Evolutionary conservation across 2,329 filamentous ascomycete species (phyloP), one percentile per base, ranked within the genome.

Genomic region (Colletotrichum sojae): DNA sequence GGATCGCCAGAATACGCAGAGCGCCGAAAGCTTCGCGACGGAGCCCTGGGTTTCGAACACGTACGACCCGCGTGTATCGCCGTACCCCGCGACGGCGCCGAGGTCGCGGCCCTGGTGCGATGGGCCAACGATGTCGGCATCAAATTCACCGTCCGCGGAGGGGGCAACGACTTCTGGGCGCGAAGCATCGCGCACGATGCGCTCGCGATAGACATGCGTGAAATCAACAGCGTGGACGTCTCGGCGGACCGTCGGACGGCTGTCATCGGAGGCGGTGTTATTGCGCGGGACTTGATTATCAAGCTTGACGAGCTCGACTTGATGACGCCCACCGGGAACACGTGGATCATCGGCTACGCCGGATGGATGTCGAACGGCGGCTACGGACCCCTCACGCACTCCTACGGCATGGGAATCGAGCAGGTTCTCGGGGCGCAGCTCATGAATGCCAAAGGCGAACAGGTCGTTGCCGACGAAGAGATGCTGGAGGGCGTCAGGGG

Each of bases 301-400:
- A 15, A 12, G 12, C 54, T 63, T n/a, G 40, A 43, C 10, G 31
- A 58, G 22, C 20, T 49, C 18, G 60, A 48, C 18, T 18, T 46
- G n/a, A 56, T 56, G 51, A 63, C 61, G 13, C 40, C 39, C n/a
- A 49, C 45, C 4, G 61, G 52, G 1, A 49, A 18, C n/a, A 56
- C 51, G 3, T 56, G 61, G 40, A 63, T 57, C 27, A 49, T 82
- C 3, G 80, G 79, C 8, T 80, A 77, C 46, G 73, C 77, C 2
- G 78, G 79, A 1, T 82, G 80, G 80, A 75, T 77, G 9, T 76
- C 73, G 9, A 73, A 75, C 9, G 80, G 79, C 5, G 79, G 80
- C 1, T 81, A 81, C 63, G 80, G 80, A 2, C 71, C 75, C 0
- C 75, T 78, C 22, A 72, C 73, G 3, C 67, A 72, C 1, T 51